Evolutionary conservation across 345 rosid genomes (phyloP).

Genomic region (Iberis pinnata): DNA sequence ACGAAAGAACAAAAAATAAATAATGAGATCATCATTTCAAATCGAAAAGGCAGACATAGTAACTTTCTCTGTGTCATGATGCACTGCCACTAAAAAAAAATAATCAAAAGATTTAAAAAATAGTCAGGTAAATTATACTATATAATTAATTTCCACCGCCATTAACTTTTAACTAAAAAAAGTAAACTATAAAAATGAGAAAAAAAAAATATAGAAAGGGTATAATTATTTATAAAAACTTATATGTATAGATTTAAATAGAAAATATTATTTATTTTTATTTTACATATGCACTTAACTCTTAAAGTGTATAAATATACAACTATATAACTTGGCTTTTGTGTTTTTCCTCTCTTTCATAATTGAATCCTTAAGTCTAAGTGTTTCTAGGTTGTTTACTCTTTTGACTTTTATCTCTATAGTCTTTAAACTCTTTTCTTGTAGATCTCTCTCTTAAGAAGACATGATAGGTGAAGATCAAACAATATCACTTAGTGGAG

Average conservation of each 20-base stretch:
- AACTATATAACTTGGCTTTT: constrained; percentile 21
- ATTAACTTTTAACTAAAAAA: constrained; percentile 2
- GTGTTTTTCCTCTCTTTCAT: constrained; percentile 16
- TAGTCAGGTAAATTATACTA: no score
- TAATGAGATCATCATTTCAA: constrained; percentile 74
- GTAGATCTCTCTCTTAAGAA: constrained; percentile 7
- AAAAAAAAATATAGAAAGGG: no score
- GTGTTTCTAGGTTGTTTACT: constrained; percentile 1
- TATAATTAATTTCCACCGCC: no score
- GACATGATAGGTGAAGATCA: constrained; percentile 25
- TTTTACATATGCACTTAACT: no score
- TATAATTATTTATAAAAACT: no score
- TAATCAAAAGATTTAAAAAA: no score
- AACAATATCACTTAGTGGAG: constrained; percentile 23
- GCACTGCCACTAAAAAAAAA: no score
- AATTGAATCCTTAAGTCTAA: not conserved
- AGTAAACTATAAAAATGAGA: not conserved
- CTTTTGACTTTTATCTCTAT: not conserved
- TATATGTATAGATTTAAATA: no score
- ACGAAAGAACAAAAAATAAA: constrained; percentile 36
- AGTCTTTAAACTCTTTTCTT: not conserved
- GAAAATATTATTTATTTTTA: no score
- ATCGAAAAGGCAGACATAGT: constrained; percentile 42
- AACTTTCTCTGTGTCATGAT: constrained; percentile 75
- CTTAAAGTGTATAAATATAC: constrained; percentile 25